Evolutionary conservation across 1,284 basidiomycete genomes (phyloP), one percentile per base, ranked within the genome.

Genomic region (Mycena citricolor): DNA sequence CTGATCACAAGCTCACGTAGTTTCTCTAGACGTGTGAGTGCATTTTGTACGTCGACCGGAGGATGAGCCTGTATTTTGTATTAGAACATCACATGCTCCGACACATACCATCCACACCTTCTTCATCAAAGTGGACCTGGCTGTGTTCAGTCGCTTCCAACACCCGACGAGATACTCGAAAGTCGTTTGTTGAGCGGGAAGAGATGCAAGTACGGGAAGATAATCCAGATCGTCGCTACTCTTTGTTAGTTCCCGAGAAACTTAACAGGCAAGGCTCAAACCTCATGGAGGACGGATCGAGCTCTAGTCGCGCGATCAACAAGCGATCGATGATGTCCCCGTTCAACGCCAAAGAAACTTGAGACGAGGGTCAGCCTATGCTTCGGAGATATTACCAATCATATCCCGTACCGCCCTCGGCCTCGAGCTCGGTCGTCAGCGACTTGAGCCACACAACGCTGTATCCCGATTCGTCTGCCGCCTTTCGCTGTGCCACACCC

Each of bases 151-250:
- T 17, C 93, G 77, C 63, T 90, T 93, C 95, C 95, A 99, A 57
- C 89, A 88, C 16, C 86, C 86, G 1, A 92, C 76, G 17, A 99
- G 76, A 61, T 94, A 99, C 59, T 97, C 93, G 54, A 94, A 94
- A 0, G 83, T 77, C 0, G 94, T 94, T 65, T 94, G 81, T 39
- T 83, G 68, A 11, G 80, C 58, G 3, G 91, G 90, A 19, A 97
- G 67, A 19, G 86, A 87, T 2, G 87, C 86, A 6, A 95, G 67
- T 4, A 94, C 82, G 1, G 83, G 76, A 13, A 89, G 67, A 56
- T 81, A 86, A 36, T 94, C 90, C 4, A 87, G 66, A 59, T 97
- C 92, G 58, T 93, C 87, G 23, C 86, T 90, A 52, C 7, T 43
- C 25, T 35, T 41, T 17, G 42, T 47, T 16, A 45, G 39, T n/a